A percentile compares a stretch with the other conserved stretches of the same genome.
Conservation (phyloP, 768 basidiomycete species). For the Lactarius pseudohatsudake region DNA sequence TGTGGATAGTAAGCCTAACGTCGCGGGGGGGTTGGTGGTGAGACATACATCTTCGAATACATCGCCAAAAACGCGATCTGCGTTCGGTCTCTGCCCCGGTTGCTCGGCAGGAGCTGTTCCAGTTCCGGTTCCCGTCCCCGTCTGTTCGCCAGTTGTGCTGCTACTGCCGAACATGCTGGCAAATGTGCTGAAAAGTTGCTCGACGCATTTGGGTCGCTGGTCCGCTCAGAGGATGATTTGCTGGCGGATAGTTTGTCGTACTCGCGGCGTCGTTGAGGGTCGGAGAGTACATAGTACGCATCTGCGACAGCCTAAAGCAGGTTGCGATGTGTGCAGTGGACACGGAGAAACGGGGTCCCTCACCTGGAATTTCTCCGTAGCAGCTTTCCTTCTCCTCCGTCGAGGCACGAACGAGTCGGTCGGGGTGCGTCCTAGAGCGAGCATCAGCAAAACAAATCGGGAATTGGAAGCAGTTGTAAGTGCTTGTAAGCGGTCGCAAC, state of each 20-base stretch:
- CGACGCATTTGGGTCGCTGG: slow-evolving; percentile 65
- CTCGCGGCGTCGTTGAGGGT: slow-evolving; percentile 66
- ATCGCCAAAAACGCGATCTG: slow-evolving; percentile 82
- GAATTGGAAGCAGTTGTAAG: too few species aligned
- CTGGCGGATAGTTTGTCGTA: slow-evolving; percentile 69
- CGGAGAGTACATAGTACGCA: slow-evolving; percentile 91
- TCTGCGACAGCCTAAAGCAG: slow-evolving; percentile 74
- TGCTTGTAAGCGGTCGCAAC: too few species aligned
- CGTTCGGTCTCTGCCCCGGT: slow-evolving; percentile 56
- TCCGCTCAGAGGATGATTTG: slow-evolving; percentile 49
- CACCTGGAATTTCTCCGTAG: slow-evolving; percentile 88
- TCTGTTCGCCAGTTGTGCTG: slow-evolving; percentile 31
- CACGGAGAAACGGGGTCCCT: slow-evolving; percentile 11
- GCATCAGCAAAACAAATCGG: too few species aligned
- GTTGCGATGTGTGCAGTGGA: background rate
- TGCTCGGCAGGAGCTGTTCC: slow-evolving; percentile 34
- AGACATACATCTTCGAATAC: slow-evolving; percentile 83
- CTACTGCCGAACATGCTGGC: slow-evolving; percentile 60
- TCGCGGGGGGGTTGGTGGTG: background rate
- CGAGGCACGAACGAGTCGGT: slow-evolving; percentile 70
- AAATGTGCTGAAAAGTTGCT: slow-evolving; percentile 76
- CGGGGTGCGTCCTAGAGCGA: slow-evolving; percentile 81
- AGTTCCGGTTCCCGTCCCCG: slow-evolving; percentile 26
- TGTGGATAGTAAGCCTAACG: too few species aligned
- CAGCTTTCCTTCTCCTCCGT: slow-evolving; percentile 63